phyloP scores from a whole-genome alignment of 306 rosid genomes.

The Erythrophleum fordii region DNA sequence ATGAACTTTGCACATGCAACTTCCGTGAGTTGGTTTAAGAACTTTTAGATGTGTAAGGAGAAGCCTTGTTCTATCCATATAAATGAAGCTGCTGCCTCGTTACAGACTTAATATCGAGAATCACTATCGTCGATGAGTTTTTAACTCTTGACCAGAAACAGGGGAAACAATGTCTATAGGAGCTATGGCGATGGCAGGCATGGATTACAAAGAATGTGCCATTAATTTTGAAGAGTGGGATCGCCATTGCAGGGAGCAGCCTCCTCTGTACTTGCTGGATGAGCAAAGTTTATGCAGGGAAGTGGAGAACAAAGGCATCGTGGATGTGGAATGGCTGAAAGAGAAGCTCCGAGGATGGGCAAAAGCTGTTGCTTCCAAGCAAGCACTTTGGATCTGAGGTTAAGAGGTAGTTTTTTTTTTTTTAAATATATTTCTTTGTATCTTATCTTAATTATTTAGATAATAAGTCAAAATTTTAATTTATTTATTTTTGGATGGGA shows the following conservation, averaged over 20 bases:
- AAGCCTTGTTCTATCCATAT: constrained; percentile 18
- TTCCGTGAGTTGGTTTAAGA: constrained; percentile 33
- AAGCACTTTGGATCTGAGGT: no score
- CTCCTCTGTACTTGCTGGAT: constrained; percentile 39
- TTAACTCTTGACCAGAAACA: background rate
- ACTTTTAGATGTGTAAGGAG: background rate
- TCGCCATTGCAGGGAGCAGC: background rate
- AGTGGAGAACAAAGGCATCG: background rate
- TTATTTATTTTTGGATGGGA: no score
- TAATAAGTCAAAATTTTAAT: no score
- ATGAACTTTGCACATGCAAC: background rate
- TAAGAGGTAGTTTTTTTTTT: no score
- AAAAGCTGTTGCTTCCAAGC: constrained; percentile 26
- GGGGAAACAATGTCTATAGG: constrained; percentile 39
- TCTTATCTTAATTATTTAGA: no score
- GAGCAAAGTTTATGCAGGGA: background rate
- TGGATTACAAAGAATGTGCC: constrained; percentile 41
- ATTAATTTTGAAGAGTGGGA: constrained; percentile 39
- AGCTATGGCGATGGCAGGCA: constrained; percentile 57
- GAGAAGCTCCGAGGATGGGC: constrained; percentile 36
- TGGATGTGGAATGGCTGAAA: constrained; percentile 32
- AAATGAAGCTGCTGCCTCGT: background rate
- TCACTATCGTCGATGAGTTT: background rate
- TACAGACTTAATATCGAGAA: background rate
- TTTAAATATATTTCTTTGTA: no score